Base-by-base conservation (phyloP, 306 rosid genomes). In the Amphicarpaea edgeworthii region DNA sequence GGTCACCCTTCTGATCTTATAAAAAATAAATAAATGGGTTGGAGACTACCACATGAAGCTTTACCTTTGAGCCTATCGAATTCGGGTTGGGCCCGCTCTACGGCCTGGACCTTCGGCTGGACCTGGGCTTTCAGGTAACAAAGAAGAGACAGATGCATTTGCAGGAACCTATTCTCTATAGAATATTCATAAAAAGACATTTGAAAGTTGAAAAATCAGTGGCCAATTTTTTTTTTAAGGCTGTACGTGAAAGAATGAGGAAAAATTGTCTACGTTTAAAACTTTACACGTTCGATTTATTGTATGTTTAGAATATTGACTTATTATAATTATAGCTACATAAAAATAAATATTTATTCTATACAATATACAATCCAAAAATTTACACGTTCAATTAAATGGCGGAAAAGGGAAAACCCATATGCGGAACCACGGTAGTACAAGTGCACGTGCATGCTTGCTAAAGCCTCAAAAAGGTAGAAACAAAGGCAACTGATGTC, bases 401-500 rank as follows among this genome's bases (percentile, higher is more conserved):
- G 19, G 47, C n/a, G 5, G 11, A 7, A 49, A n/a, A 16, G 7
- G 15, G 14, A 42, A 42, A n/a, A n/a, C n/a, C n/a, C 4, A 12
- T 42, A 3, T 3, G 47, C 15, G 23, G 11, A 49, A 49, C 1
- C 55, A 16, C 4, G 63, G 16, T 3, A 21, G 3, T 20, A 10
- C 62, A 57, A 24, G 17, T 57, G 38, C 63, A 55, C 40, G 12
- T 58, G 65, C 40, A 58, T 58, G 65, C 11, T 28, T 58, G n/a
- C 6, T 28, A 26, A 58, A 28, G 9, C 8, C 19, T 26, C 4
- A 2, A 62, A 8, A 34, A 7, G 67, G n/a, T 21, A 8, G 34
- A 12, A 23, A 24, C 16, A 21, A 21, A 55, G 34, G n/a, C 34
- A 58, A 58, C 16, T 26, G 7, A 6, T 24, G 40, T 58, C 40